Conservation (phyloP, 371 early-diverging fungal species). For the Batkoa obscura region DNA sequence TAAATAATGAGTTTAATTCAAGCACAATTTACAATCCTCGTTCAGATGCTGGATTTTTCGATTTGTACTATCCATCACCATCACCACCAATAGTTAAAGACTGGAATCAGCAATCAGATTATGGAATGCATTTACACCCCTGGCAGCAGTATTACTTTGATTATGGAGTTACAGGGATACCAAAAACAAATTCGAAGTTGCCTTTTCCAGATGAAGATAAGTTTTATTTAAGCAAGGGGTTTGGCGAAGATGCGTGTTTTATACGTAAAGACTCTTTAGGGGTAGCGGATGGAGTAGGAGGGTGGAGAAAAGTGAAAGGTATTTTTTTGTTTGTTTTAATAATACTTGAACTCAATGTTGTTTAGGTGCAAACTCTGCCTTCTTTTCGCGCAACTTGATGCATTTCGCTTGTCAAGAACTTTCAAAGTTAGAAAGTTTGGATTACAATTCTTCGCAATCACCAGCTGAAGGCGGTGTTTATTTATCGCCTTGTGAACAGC, state of each 20-base stretch:
- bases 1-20: too few species aligned
- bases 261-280: conserved; percentile 57
- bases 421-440: conserved; percentile 57
- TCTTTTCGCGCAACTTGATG: conserved; percentile 82
- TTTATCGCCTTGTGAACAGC: conserved; percentile 22
- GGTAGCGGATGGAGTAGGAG: conserved; percentile 75
- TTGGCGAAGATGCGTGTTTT: conserved; percentile 73
- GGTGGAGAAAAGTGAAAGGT: conserved; percentile 28
- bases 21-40: too few species aligned
- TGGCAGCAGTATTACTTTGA: conserved; percentile 1
- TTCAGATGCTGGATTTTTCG: too few species aligned
- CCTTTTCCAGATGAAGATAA: not conserved
- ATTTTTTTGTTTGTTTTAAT: not conserved
- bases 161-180: conserved; percentile 6
- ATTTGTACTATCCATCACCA: too few species aligned
- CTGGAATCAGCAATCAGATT: too few species aligned
- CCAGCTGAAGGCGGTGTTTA: not conserved
- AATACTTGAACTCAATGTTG: conserved; percentile 10
- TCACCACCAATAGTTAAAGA: too few species aligned
- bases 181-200: not conserved
- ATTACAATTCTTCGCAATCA: conserved; percentile 9
- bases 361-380: conserved; percentile 51
- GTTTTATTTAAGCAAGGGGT: conserved; percentile 26
- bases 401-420: conserved; percentile 69
- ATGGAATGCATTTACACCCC: not conserved